Base-by-base conservation (phyloP, 345 rosid species). In the Pseudoturritis turrita region DNA sequence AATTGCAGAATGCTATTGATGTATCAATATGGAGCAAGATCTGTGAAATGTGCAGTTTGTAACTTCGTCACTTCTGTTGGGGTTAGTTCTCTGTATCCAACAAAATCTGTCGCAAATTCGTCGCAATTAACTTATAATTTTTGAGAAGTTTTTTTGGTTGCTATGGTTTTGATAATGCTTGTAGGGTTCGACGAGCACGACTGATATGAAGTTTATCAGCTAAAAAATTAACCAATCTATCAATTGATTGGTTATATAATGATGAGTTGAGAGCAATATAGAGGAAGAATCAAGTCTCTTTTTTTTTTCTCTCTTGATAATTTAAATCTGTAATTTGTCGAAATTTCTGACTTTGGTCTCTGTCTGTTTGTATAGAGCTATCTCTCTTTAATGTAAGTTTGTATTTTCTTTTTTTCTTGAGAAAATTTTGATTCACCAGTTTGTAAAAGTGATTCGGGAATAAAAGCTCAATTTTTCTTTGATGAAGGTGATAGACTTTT, bases 21-120 rank as follows among this genome's bases (percentile, higher is more conserved):
- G 99, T 95, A 95, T 77, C 97, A 87, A 54, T 95, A 91, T 10
- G 99, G 97, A 77, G 99, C 96, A 23, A 77, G 87, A 59, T 88
- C 94, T 2, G 99, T 95, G 17, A 95, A 95, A 85, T 95, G 99
- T 70, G 88, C 99, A 2, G 90, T 95, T 37, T 95, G 99, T 89
- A 91, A 71, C 83, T 91, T 87, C 60, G 90, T 89, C 56, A 89
- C 99, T 18, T 70, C 96, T 12, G 83, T 89, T 78, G 96, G 89
- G 90, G 99, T 91, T 28, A 80, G 87, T 82, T 3, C n/a, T 60
- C 28, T 36, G 7, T 21, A 10, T 71, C 23, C 19, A 14, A 5
- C 3, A 4, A 5, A 55, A 7, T 28, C 14, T 7, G 0, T 31
- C 4, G 10, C 33, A 13, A 21, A 22, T 22, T 13, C 13, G 6